phyloP scores from a whole-genome alignment of 306 rosid genomes.

The Cajanus cajan region DNA sequence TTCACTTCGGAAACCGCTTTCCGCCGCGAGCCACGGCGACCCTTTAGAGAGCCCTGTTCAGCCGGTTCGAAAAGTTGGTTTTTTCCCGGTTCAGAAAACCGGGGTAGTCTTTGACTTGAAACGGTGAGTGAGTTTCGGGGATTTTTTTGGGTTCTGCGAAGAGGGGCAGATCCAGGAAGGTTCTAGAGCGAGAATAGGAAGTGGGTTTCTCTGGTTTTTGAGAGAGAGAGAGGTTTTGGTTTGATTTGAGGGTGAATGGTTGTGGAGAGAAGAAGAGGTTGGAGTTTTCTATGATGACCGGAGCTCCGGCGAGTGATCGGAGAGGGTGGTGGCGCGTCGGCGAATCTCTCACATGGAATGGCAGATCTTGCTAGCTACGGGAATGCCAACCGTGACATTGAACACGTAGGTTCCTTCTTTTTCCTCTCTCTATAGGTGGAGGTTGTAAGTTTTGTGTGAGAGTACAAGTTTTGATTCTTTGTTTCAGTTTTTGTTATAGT shows the following conservation, averaged over 20 bases:
- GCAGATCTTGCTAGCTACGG: slow-evolving; percentile 96
- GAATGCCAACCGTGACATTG: slow-evolving; percentile 91
- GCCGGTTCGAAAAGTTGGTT: background rate
- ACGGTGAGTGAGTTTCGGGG: slow-evolving; percentile 38
- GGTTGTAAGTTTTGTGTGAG: background rate
- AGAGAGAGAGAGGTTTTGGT: slow-evolving; percentile 30
- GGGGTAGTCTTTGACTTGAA: slow-evolving; percentile 41
- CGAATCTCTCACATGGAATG: slow-evolving; percentile 86
- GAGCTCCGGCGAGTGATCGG: slow-evolving; percentile 77
- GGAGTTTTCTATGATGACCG: slow-evolving; percentile 83
- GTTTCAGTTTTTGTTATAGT: slow-evolving; percentile 8
- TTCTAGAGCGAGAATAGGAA: slow-evolving; percentile 25
- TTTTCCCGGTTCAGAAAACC: slow-evolving; percentile 10
- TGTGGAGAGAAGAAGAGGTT: slow-evolving; percentile 55
- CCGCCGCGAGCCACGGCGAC: background rate
- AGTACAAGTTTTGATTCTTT: slow-evolving; percentile 9
- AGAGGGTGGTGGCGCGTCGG: slow-evolving; percentile 90
- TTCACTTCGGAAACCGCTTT: slow-evolving; percentile 5
- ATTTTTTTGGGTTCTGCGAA: slow-evolving; percentile 27
- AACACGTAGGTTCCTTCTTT: slow-evolving; percentile 65
- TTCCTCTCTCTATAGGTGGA: background rate
- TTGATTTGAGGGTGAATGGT: slow-evolving; percentile 71
- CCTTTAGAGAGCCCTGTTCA: slow-evolving; percentile 12
- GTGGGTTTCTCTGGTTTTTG: slow-evolving; percentile 24
- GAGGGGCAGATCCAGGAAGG: slow-evolving; percentile 54